Evolutionary conservation across 2,329 filamentous ascomycete genomes (phyloP).

Genomic region (Apiospora pterosperma): DNA sequence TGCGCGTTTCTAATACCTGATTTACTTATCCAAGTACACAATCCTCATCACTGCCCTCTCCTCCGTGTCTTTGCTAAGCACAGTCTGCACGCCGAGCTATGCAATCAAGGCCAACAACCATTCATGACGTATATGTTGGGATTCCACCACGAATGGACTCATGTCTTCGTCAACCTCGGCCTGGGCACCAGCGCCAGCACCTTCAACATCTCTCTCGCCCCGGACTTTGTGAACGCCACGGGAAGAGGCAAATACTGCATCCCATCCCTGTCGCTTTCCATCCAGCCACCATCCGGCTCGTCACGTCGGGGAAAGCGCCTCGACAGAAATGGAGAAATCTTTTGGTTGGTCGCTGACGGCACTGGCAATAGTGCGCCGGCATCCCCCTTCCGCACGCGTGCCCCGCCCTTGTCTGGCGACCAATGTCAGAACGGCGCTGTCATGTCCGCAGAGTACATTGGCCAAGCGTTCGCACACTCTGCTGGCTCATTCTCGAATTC

Average conservation of each 20-base stretch:
- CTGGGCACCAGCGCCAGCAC: conserved; percentile 49
- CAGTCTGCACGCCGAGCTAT: too few species aligned
- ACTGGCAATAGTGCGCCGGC: conserved; percentile 61
- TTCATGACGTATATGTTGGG: too few species aligned
- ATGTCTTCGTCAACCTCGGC: conserved; percentile 52
- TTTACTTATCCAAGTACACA: too few species aligned
- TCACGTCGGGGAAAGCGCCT: conserved; percentile 52
- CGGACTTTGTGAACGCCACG: conserved; percentile 54
- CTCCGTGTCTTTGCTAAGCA: too few species aligned
- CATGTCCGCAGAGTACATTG: conserved; percentile 38
- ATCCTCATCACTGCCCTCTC: conserved; percentile 27
- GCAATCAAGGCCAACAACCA: too few species aligned
- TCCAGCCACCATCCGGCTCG: conserved; percentile 62
- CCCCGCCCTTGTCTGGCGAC: conserved; percentile 40
- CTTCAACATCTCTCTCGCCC: conserved; percentile 68
- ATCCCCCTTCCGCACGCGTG: conserved; percentile 59
- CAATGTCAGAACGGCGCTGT: conserved; percentile 58
- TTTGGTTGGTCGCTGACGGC: not conserved
- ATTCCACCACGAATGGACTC: conserved; percentile 50
- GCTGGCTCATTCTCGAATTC: not conserved
- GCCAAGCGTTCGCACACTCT: conserved; percentile 12
- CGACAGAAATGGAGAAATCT: conserved; percentile 5
- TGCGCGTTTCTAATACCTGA: too few species aligned
- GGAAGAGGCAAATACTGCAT: conserved; percentile 65
- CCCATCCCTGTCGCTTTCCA: conserved; percentile 52